These are phyloP conservation scores for Adansonia gregorii DNA, from an alignment of 441 rosid genomes.

Conservation along the genomic window DNA sequence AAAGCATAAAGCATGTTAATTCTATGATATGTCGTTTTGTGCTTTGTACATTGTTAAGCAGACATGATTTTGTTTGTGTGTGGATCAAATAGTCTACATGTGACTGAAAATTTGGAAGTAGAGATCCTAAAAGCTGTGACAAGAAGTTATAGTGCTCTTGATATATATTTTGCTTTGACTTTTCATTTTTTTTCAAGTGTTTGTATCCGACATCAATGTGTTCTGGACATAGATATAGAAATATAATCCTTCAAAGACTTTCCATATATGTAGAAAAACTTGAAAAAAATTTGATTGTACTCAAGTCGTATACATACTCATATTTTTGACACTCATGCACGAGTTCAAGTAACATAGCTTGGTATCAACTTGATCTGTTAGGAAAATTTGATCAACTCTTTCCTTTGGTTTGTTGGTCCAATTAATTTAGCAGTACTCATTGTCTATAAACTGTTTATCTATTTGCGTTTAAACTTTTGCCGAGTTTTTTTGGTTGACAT, in stretches of 20 bases:
- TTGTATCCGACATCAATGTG: too few relatives aligned
- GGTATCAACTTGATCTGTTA: background rate
- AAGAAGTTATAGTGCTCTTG: background rate
- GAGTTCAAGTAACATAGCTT: too few relatives aligned
- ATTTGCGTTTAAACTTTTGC: background rate
- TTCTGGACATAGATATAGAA: too few relatives aligned
- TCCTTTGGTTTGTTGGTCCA: background rate
- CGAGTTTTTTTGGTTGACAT: background rate
- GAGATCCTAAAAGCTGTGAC: background rate
- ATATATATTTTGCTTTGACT: too few relatives aligned
- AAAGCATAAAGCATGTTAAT: background rate
- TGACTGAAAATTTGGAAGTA: background rate
- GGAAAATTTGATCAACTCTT: background rate
- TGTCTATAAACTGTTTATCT: background rate
- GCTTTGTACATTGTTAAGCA: background rate
- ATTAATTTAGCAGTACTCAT: background rate
- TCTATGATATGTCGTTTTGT: background rate
- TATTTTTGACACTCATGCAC: too few relatives aligned
- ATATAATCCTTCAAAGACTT: background rate
- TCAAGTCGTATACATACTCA: too few relatives aligned
- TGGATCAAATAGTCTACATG: background rate
- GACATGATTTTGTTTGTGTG: background rate
- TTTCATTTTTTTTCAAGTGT: too few relatives aligned
- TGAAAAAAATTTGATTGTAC: too few relatives aligned
- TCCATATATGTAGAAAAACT: too few relatives aligned